Conservation (phyloP, 164 flowering plant genomes). For the Chimonanthus salicifolius region DNA sequence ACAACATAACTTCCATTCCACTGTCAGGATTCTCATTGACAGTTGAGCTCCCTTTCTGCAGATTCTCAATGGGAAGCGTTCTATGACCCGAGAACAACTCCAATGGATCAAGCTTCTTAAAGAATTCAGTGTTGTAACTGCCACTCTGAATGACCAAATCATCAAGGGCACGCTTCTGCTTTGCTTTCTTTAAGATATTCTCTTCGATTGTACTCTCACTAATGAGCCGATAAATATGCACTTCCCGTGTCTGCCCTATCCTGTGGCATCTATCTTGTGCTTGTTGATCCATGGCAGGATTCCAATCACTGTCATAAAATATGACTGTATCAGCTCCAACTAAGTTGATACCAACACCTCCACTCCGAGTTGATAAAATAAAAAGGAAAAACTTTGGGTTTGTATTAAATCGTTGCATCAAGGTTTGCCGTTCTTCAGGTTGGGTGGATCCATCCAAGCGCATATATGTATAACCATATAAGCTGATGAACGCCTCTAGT, state of each 20-base stretch:
- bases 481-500: constrained; percentile 87
- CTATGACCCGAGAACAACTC: constrained; percentile 87
- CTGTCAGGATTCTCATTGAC: constrained; percentile 15
- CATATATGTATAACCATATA: constrained; percentile 98
- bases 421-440: constrained; percentile 94
- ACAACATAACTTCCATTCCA: constrained; percentile 42
- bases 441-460: constrained; percentile 98
- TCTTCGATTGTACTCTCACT: constrained; percentile 99
- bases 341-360: constrained; percentile 96
- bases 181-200: constrained; percentile 92
- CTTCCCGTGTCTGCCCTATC: constrained; percentile 98
- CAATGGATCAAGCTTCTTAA: constrained; percentile 95
- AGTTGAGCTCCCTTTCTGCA: constrained; percentile 35
- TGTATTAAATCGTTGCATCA: constrained; percentile 97
- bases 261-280: constrained; percentile 99
- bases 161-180: constrained; percentile 98
- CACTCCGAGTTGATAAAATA: constrained; percentile 97
- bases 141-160: constrained; percentile 97
- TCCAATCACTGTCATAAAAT: constrained; percentile 99
- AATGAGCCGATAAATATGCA: constrained; percentile 86
- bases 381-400: constrained; percentile 92
- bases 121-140: constrained; percentile 91
- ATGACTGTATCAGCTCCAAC: constrained; percentile 99
- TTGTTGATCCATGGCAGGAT: constrained; percentile 99
- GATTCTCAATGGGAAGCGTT: constrained; percentile 34